phyloP scores from a whole-genome alignment of 345 rosid species.

The Rhizophora apiculata region DNA sequence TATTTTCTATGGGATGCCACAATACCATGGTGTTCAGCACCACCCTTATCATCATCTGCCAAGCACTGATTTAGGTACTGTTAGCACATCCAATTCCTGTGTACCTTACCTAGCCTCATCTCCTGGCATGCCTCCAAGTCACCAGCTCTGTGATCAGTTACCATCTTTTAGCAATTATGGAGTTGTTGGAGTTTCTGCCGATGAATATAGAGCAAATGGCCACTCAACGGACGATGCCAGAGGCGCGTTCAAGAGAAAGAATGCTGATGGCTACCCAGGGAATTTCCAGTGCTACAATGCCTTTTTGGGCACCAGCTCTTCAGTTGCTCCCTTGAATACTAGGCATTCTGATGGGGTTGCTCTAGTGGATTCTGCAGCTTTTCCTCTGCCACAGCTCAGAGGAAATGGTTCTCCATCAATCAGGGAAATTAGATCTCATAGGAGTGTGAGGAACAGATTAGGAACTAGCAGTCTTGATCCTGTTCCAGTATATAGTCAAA shows the following conservation, averaged over 20 bases:
- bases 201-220: slow-evolving; percentile 47
- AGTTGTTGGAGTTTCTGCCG: slow-evolving; percentile 46
- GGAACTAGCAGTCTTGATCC: slow-evolving; percentile 55
- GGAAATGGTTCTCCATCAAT: slow-evolving; percentile 37
- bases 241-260: slow-evolving; percentile 67
- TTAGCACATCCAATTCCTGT: slow-evolving; percentile 46
- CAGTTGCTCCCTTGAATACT: slow-evolving; percentile 36
- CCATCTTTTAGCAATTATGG: slow-evolving; percentile 43
- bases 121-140: slow-evolving; percentile 40
- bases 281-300: slow-evolving; percentile 47
- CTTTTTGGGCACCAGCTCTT: slow-evolving; percentile 44
- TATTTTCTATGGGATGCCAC: slow-evolving; percentile 44
- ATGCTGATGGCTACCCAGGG: slow-evolving; percentile 46
- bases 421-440: slow-evolving; percentile 47
- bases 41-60: slow-evolving; percentile 40
- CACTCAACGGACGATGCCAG: slow-evolving; percentile 51
- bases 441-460: slow-evolving; percentile 58
- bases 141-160: slow-evolving; percentile 43
- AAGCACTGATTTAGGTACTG: slow-evolving; percentile 45
- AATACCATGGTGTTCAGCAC: slow-evolving; percentile 47
- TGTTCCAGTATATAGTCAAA: slow-evolving; percentile 43
- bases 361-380: slow-evolving; percentile 38
- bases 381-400: slow-evolving; percentile 39
- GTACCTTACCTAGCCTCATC: slow-evolving; percentile 37
- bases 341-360: slow-evolving; percentile 49